phyloP scores from a whole-genome alignment of 371 early-diverging fungal species.

The Mortierella sp. region DNA sequence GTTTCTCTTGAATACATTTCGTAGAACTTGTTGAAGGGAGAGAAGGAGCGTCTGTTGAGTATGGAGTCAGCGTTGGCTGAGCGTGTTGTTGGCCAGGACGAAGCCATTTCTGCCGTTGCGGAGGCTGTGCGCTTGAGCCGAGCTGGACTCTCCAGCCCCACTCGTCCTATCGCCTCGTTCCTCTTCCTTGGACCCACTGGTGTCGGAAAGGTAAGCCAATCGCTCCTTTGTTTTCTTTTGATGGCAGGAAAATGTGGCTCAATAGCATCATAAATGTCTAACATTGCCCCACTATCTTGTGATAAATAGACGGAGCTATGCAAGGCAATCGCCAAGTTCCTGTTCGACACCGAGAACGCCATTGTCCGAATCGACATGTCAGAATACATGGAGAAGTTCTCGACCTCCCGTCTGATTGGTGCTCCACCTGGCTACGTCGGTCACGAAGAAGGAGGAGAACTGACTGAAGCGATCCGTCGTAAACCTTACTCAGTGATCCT shows the following conservation, averaged over 20 bases:
- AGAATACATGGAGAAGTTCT: slow-evolving; percentile 88
- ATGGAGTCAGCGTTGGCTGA: slow-evolving; percentile 81
- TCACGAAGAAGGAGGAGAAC: slow-evolving; percentile 85
- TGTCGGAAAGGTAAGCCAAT: slow-evolving; percentile 79
- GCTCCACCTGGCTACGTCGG: slow-evolving; percentile 94
- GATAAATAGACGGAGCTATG: slow-evolving; percentile 79
- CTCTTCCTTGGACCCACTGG: slow-evolving; percentile 96
- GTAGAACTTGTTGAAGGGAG: slow-evolving; percentile 80
- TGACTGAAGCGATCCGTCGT: slow-evolving; percentile 92
- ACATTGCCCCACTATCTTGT: not conserved
- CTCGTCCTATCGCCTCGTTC: slow-evolving; percentile 91
- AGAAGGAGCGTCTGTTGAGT: slow-evolving; percentile 84
- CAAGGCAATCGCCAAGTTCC: slow-evolving; percentile 89
- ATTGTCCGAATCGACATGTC: slow-evolving; percentile 95
- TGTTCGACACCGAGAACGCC: slow-evolving; percentile 89
- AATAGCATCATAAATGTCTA: not conserved
- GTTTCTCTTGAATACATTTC: not conserved
- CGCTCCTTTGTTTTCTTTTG: slow-evolving; percentile 17
- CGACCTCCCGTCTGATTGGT: slow-evolving; percentile 91
- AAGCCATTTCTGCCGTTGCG: slow-evolving; percentile 84
- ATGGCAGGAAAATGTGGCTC: not conserved
- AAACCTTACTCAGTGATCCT: slow-evolving; percentile 92
- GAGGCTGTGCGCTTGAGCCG: slow-evolving; percentile 85
- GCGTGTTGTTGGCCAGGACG: slow-evolving; percentile 90
- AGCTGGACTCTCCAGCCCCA: slow-evolving; percentile 85